Conservation (phyloP, 108 stramenopile genomes). For the Aurantiochytrium sp. region DNA sequence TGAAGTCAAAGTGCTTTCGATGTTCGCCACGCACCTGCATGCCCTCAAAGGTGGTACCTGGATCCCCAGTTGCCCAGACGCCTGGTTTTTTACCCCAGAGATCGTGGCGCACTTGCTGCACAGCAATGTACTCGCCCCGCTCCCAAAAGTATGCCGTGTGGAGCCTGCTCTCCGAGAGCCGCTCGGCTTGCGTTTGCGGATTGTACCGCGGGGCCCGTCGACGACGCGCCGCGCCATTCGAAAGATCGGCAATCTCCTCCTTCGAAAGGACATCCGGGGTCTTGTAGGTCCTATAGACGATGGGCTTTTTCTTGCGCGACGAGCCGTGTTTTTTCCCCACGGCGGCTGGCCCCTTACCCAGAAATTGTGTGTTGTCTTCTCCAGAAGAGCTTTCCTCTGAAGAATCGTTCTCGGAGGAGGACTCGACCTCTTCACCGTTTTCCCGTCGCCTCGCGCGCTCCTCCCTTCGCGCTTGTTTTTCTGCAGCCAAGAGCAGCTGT, state of each 20-base stretch:
- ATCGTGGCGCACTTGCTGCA: not conserved
- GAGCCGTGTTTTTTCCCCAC: no score
- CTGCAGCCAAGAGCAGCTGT: not conserved
- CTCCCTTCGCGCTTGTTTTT: not conserved
- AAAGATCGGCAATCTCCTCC: not conserved
- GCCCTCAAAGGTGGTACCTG: not conserved
- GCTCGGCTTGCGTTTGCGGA: not conserved
- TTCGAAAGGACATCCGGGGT: not conserved
- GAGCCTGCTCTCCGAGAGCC: not conserved
- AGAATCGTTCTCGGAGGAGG: not conserved
- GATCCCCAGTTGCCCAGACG: not conserved
- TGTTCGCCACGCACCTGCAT: not conserved
- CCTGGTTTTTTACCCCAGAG: not conserved
- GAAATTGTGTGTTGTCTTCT: not conserved
- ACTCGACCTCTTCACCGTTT: not conserved
- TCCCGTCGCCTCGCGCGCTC: not conserved
- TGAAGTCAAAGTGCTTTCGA: not conserved
- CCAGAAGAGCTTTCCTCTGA: not conserved
- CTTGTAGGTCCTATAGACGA: no score
- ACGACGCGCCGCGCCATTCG: not conserved
- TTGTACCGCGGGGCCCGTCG: not conserved
- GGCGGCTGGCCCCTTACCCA: no score
- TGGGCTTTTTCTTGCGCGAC: no score
- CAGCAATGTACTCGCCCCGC: not conserved
- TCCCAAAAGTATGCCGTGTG: slow-evolving; percentile 10